phyloP scores from a whole-genome alignment of 75 land plant species.

The Azolla pinnata region DNA sequence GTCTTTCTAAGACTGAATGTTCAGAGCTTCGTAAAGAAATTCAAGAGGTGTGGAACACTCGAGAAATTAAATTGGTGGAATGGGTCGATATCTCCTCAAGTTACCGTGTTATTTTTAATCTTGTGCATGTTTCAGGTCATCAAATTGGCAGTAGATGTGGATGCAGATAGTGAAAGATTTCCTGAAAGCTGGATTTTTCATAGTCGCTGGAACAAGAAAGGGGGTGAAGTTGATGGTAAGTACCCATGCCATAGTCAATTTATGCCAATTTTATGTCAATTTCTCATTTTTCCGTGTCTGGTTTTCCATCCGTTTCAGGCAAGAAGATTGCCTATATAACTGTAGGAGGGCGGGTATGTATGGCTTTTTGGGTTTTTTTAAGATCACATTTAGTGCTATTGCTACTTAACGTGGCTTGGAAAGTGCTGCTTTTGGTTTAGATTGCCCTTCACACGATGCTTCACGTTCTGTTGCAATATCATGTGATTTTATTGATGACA shows the following conservation, averaged over 20 bases:
- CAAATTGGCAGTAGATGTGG: conserved; percentile 61
- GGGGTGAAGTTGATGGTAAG: conserved; percentile 81
- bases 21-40: conserved; percentile 48
- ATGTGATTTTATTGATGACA: background rate
- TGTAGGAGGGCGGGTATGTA: conserved; percentile 87
- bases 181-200: conserved; percentile 91
- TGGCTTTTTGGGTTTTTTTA: background rate
- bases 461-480: background rate
- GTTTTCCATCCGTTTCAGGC: conserved; percentile 34
- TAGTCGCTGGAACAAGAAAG: conserved; percentile 88
- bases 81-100: background rate
- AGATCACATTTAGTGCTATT: background rate
- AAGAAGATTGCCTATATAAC: conserved; percentile 77
- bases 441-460: too few species aligned
- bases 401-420: background rate
- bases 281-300: background rate
- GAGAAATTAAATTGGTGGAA: background rate
- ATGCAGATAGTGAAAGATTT: conserved; percentile 69
- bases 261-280: conserved; percentile 7
- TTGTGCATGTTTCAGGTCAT: conserved; percentile 55
- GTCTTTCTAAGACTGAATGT: conserved; percentile 48
- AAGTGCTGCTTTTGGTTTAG: too few species aligned
- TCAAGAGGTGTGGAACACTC: conserved; percentile 42
- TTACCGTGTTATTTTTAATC: background rate
- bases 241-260: background rate